These are phyloP conservation scores for Bipolaris sorokiniana DNA, from an alignment of 2,329 filamentous ascomycete species.

Conservation along the genomic window DNA sequence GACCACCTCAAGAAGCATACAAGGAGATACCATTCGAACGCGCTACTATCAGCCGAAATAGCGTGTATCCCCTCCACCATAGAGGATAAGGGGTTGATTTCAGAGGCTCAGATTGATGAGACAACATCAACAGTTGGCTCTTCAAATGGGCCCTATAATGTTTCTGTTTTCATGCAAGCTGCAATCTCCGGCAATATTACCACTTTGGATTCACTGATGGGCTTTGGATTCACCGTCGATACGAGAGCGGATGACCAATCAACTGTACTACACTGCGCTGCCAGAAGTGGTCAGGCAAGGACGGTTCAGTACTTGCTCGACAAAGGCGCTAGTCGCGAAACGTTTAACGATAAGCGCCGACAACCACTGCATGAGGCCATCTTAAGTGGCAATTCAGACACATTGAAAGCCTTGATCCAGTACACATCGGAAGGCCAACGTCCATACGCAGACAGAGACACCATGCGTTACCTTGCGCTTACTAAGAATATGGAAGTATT, in stretches of 20 bases:
- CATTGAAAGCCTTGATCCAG: neutral
- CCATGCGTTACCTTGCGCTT: too few relatives aligned
- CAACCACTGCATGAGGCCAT: conserved; percentile 12
- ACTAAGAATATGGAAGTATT: too few relatives aligned
- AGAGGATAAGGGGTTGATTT: neutral
- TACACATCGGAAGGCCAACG: neutral
- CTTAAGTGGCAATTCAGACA: neutral
- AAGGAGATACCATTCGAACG: neutral
- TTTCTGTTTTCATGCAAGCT: conserved; percentile 6
- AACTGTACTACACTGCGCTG: conserved; percentile 22
- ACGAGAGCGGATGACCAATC: conserved; percentile 7
- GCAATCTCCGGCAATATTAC: conserved; percentile 9
- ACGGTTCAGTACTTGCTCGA: conserved; percentile 5
- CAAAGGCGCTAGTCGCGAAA: neutral
- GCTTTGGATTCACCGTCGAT: neutral
- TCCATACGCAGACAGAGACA: too few relatives aligned
- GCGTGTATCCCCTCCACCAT: too few relatives aligned
- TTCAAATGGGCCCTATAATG: neutral
- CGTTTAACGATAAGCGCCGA: neutral
- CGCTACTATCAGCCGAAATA: neutral
- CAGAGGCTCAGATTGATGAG: neutral
- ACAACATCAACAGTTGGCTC: too few relatives aligned
- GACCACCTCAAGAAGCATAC: conserved; percentile 17
- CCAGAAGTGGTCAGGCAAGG: conserved; percentile 3
- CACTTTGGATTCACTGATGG: neutral